A percentile compares a stretch with the other conserved stretches of the same genome.
These are phyloP conservation scores for Pseudogymnoascus sp. DNA, from an alignment of 2,329 filamentous ascomycete genomes.

Conservation along the genomic window DNA sequence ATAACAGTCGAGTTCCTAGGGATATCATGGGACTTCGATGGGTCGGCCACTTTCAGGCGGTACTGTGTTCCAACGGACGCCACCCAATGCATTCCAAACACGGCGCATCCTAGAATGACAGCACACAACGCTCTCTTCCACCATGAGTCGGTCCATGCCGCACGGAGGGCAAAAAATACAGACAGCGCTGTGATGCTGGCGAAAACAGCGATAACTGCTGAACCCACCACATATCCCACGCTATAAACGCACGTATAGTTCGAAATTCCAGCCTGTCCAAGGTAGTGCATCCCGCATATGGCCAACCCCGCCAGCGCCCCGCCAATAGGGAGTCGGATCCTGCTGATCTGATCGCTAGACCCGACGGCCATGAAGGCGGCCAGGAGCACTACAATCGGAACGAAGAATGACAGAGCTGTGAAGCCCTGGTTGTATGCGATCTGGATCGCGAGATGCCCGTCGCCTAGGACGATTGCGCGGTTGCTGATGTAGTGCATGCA, in stretches of 20 bases:
- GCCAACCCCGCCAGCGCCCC: constrained; percentile 64
- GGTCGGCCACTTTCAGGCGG: constrained; percentile 41
- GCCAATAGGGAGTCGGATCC: constrained; percentile 50
- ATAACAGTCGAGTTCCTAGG: constrained; percentile 39
- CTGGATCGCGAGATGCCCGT: constrained; percentile 54
- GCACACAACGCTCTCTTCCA: constrained; percentile 65
- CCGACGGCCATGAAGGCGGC: constrained; percentile 64
- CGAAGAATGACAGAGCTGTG: constrained; percentile 69
- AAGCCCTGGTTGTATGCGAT: constrained; percentile 65
- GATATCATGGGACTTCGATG: constrained; percentile 32
- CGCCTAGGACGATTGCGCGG: constrained; percentile 61
- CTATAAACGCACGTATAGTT: constrained; percentile 68
- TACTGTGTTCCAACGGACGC: constrained; percentile 65
- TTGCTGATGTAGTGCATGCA: constrained; percentile 81
- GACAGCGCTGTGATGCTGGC: constrained; percentile 63
- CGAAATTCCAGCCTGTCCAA: constrained; percentile 73
- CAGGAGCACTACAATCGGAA: constrained; percentile 68
- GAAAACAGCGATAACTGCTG: constrained; percentile 62
- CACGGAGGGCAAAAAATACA: constrained; percentile 69
- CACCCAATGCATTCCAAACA: constrained; percentile 85
- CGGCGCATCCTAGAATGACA: constrained; percentile 59
- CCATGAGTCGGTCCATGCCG: constrained; percentile 69
- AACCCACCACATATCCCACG: constrained; percentile 46
- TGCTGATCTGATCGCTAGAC: constrained; percentile 46
- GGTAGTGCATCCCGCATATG: constrained; percentile 79